A percentile compares a stretch with the other conserved stretches of the same genome.
Evolutionary conservation across 768 basidiomycete species (phyloP).

Genomic region (Trametes punicea): DNA sequence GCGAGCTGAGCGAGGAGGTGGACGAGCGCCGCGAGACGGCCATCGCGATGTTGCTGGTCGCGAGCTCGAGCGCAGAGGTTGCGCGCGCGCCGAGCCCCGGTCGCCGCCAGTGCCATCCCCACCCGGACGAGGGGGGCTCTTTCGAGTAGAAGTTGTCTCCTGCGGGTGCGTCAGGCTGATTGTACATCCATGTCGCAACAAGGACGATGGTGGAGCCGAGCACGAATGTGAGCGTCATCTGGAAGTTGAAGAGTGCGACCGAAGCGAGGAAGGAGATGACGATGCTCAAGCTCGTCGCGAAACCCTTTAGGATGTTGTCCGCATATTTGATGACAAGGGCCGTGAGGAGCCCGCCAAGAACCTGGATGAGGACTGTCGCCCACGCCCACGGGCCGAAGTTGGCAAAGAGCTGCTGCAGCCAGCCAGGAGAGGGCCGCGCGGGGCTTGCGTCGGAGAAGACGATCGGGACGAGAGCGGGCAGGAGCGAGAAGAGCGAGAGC

Average conservation of each 20-base stretch:
- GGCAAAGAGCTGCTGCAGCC: constrained; percentile 52
- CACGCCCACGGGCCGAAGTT: constrained; percentile 92
- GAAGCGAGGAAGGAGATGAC: constrained; percentile 93
- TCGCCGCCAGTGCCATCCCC: constrained; percentile 26
- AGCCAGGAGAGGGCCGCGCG: constrained; percentile 24
- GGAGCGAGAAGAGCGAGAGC: constrained; percentile 87
- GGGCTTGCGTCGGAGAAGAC: constrained; percentile 50
- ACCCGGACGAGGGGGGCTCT: constrained; percentile 13
- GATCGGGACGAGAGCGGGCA: constrained; percentile 83
- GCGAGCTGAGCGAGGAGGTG: constrained; percentile 28
- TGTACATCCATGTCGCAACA: constrained; percentile 92
- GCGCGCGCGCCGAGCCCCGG: constrained; percentile 17
- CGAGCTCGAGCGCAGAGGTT: constrained; percentile 26
- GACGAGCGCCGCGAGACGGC: constrained; percentile 29
- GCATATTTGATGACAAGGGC: constrained; percentile 94
- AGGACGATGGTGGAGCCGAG: constrained; percentile 83
- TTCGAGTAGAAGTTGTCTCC: constrained; percentile 12
- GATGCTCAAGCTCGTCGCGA: constrained; percentile 92
- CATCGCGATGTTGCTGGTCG: constrained; percentile 13
- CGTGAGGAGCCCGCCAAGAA: constrained; percentile 88
- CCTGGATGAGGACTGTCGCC: constrained; percentile 85
- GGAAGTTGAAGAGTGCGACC: constrained; percentile 86
- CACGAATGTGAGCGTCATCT: constrained; percentile 81
- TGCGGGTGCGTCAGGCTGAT: constrained; percentile 50
- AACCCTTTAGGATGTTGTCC: constrained; percentile 90